Evolutionary conservation across 768 basidiomycete genomes (phyloP).

Genomic region (Chalciporus chontae): DNA sequence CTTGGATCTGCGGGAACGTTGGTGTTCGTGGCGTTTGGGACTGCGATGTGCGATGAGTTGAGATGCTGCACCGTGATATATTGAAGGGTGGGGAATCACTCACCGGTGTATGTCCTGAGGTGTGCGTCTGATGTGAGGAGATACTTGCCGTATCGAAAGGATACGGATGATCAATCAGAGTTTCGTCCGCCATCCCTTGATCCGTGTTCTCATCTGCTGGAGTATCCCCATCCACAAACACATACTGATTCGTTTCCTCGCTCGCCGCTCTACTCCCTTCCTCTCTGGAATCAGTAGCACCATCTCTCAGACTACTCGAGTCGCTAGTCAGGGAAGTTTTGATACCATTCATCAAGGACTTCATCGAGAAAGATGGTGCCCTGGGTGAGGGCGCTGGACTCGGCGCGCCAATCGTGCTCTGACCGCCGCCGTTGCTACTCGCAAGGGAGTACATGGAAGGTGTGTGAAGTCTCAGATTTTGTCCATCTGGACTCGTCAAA

Average conservation of each 20-base stretch:
- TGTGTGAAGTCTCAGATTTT: slow-evolving; percentile 9
- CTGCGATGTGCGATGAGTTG: not conserved
- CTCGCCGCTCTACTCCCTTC: not conserved
- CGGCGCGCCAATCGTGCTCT: not conserved
- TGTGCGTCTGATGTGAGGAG: slow-evolving; percentile 19
- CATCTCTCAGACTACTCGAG: slow-evolving; percentile 8
- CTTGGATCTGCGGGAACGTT: slow-evolving; percentile 23
- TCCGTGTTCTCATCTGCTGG: slow-evolving; percentile 5
- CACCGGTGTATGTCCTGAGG: slow-evolving; percentile 11
- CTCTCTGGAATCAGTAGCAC: not conserved
- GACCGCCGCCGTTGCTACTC: not conserved
- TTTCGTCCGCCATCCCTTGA: slow-evolving; percentile 15
- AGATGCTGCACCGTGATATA: not conserved
- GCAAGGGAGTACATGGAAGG: slow-evolving; percentile 13
- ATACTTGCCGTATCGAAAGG: slow-evolving; percentile 21
- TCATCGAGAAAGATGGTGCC: slow-evolving; percentile 21
- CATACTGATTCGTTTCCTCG: slow-evolving; percentile 22
- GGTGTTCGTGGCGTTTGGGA: slow-evolving; percentile 18
- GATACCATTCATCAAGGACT: slow-evolving; percentile 19
- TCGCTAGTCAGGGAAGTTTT: slow-evolving; percentile 19
- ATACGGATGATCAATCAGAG: slow-evolving; percentile 22
- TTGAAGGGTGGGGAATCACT: not conserved
- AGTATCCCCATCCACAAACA: slow-evolving; percentile 23
- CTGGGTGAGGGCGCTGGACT: slow-evolving; percentile 14
- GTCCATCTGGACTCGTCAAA: slow-evolving; percentile 19